These are phyloP conservation scores for Uronychia setigera DNA, from an alignment of 73 alveolate species.

Conservation along the genomic window DNA sequence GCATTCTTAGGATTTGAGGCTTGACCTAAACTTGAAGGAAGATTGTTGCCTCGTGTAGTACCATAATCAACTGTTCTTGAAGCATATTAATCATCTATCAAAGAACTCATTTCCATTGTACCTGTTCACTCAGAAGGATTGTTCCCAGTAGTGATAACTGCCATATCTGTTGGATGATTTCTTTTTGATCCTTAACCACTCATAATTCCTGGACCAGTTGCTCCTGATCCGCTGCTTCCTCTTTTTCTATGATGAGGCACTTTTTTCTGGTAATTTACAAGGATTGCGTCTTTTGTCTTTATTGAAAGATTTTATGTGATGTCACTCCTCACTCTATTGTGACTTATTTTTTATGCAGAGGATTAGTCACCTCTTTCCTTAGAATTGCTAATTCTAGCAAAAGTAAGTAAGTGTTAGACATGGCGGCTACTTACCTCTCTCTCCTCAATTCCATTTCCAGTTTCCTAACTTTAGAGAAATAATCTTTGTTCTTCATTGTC, in stretches of 20 bases:
- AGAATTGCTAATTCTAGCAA: not conserved
- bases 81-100: too few species aligned
- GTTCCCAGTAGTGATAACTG: too few species aligned
- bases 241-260: not conserved
- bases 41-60: not conserved
- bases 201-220: too few species aligned
- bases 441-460: slow-evolving; percentile 4
- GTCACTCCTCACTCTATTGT: slow-evolving; percentile 4
- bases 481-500: not conserved
- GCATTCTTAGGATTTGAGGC: too few species aligned
- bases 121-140: too few species aligned
- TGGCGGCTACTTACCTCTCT: not conserved
- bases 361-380: not conserved
- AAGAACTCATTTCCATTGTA: too few species aligned
- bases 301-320: not conserved
- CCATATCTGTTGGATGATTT: too few species aligned
- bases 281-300: not conserved
- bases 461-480: not conserved
- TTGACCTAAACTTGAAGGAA: too few species aligned
- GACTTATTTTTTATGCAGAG: not conserved
- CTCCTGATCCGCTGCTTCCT: not conserved
- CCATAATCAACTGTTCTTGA: not conserved
- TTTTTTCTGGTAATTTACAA: not conserved
- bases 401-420: not conserved
- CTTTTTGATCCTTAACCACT: too few species aligned